These are phyloP conservation scores for Achaetomiella virescens DNA, from an alignment of 495 filamentous ascomycete species.

Conservation along the genomic window DNA sequence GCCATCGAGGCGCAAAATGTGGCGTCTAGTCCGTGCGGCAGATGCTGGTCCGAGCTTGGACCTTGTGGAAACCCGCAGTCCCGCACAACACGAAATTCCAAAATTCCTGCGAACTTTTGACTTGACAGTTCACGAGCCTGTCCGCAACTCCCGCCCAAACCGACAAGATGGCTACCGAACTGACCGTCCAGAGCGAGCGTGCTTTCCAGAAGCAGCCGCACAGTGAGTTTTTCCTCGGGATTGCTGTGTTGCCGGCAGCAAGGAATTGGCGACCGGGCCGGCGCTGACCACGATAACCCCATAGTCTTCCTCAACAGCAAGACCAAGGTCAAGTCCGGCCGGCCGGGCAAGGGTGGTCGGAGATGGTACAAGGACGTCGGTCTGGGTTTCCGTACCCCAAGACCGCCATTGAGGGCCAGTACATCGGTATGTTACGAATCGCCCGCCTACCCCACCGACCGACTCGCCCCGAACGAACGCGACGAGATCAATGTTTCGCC, in stretches of 20 bases:
- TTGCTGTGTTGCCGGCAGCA: neutral
- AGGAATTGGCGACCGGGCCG: slow-evolving; percentile 7
- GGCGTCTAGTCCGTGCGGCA: too few relatives aligned
- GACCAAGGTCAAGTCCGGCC: slow-evolving; percentile 78
- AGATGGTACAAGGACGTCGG: slow-evolving; percentile 99
- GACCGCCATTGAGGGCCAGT: slow-evolving; percentile 93
- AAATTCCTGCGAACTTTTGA: slow-evolving; percentile 25
- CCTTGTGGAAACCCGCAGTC: too few relatives aligned
- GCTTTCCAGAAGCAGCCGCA: slow-evolving; percentile 99
- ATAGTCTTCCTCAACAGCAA: slow-evolving; percentile 87
- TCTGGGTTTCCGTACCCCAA: slow-evolving; percentile 95
- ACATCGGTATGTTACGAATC: slow-evolving; percentile 80
- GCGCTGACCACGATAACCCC: slow-evolving; percentile 15
- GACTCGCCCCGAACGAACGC: slow-evolving; percentile 5
- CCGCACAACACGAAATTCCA: too few relatives aligned
- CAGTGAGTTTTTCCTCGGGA: slow-evolving; percentile 38
- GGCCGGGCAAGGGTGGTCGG: slow-evolving; percentile 73
- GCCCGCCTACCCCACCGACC: slow-evolving; percentile 8
- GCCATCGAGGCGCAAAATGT: too few relatives aligned
- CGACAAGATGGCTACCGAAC: slow-evolving; percentile 94
- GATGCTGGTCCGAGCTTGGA: too few relatives aligned
- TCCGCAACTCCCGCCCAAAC: slow-evolving; percentile 33
- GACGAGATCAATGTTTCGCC: slow-evolving; percentile 3
- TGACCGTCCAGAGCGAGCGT: slow-evolving; percentile 96
- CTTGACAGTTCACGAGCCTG: slow-evolving; percentile 8